Percentiles rank a stretch among this genome's conserved stretches.
Evolutionary conservation across 164 flowering plant genomes (phyloP).

Genomic region (Piper longum): DNA sequence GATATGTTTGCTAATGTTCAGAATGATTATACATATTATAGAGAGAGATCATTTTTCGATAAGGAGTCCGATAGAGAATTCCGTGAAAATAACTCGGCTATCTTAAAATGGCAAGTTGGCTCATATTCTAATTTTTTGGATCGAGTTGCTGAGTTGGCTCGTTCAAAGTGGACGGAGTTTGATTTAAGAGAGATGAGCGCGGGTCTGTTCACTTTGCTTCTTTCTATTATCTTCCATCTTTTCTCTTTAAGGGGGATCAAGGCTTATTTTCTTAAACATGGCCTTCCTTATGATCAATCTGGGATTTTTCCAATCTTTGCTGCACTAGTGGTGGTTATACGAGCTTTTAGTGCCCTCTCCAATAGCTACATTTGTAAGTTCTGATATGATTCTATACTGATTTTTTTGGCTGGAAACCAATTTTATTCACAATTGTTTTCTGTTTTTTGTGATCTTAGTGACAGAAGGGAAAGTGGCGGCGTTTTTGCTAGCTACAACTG

Average conservation of each 20-base stretch:
- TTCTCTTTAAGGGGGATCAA: slow-evolving; percentile 30
- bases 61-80: slow-evolving; percentile 11
- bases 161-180: slow-evolving; percentile 97
- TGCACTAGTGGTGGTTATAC: slow-evolving; percentile 37
- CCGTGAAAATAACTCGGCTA: slow-evolving; percentile 18
- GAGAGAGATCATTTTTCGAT: slow-evolving; percentile 9
- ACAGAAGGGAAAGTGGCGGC: slow-evolving; percentile 87
- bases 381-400: neutral
- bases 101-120: slow-evolving; percentile 37
- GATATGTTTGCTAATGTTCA: slow-evolving; percentile 55
- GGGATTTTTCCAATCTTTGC: slow-evolving; percentile 25
- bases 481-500: slow-evolving; percentile 84
- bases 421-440: neutral
- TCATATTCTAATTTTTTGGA: slow-evolving; percentile 47
- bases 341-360: slow-evolving; percentile 79
- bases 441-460: slow-evolving; percentile 34
- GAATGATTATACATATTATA: slow-evolving; percentile 27
- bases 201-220: slow-evolving; percentile 51
- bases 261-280: slow-evolving; percentile 8
- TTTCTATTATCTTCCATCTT: slow-evolving; percentile 43
- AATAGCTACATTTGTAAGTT: slow-evolving; percentile 90
- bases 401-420: neutral
- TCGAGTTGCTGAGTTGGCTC: slow-evolving; percentile 73
- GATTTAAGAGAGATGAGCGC: slow-evolving; percentile 55
- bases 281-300: slow-evolving; percentile 15